A percentile compares a stretch with the other conserved stretches of the same genome.
These are phyloP conservation scores for Aspergillus novofumigatus DNA, from an alignment of 2,329 filamentous ascomycete genomes.

Conservation along the genomic window DNA sequence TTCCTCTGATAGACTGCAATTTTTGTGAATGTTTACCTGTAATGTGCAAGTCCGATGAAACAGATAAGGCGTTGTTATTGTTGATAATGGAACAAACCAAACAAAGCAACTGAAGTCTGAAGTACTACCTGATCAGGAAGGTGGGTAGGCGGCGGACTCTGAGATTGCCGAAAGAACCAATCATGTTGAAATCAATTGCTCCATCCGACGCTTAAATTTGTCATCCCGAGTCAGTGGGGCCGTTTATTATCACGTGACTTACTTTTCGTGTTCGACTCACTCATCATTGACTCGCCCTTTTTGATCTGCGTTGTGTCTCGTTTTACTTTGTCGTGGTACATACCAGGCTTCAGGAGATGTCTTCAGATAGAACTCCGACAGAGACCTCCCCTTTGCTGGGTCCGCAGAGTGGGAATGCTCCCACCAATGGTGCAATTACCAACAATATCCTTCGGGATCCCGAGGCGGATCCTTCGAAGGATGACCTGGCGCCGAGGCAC, in stretches of 20 bases:
- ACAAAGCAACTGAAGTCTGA: background rate
- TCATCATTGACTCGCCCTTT: conserved; percentile 1
- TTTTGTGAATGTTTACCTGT: background rate
- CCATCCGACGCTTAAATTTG: conserved; percentile 1
- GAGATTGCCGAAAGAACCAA: background rate
- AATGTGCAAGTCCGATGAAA: background rate
- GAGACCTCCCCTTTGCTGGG: conserved; percentile 47
- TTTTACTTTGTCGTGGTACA: background rate
- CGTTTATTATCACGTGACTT: conserved; percentile 20
- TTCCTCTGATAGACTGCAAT: background rate
- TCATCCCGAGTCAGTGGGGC: background rate
- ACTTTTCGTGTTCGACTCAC: background rate
- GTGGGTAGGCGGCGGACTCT: background rate
- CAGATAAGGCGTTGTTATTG: background rate
- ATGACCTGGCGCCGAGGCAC: conserved; percentile 46
- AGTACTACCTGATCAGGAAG: background rate
- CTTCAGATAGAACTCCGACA: conserved; percentile 18
- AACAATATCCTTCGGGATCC: conserved; percentile 13
- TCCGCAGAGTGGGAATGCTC: conserved; percentile 20
- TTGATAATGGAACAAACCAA: background rate
- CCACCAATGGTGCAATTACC: conserved; percentile 22
- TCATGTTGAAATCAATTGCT: background rate
- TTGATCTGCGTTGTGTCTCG: conserved; percentile 2
- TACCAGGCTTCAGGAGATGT: conserved; percentile 17
- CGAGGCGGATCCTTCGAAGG: conserved; percentile 18